A percentile compares a stretch with the other conserved stretches of the same genome.
Conservation (phyloP, 73 alveolate species). For the Paramecium caudatum region DNA sequence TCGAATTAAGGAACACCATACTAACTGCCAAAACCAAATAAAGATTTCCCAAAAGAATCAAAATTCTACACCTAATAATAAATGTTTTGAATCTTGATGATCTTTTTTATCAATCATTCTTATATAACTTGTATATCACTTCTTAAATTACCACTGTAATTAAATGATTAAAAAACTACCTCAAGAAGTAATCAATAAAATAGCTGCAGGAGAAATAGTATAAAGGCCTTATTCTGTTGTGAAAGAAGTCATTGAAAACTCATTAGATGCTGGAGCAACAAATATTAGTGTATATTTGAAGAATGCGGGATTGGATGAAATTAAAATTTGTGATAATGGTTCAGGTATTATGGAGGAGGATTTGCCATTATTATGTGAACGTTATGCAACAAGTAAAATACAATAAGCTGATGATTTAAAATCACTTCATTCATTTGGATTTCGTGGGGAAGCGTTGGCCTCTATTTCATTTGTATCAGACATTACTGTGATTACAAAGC, state of each 20-base stretch:
- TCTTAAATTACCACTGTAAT: too few species aligned
- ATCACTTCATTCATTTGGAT: slow-evolving; percentile 93
- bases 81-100: too few species aligned
- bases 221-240: slow-evolving; percentile 92
- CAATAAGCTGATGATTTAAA: slow-evolving; percentile 86
- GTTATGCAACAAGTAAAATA: slow-evolving; percentile 97
- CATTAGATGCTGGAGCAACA: slow-evolving; percentile 96
- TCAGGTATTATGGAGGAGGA: slow-evolving; percentile 93
- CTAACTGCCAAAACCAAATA: too few species aligned
- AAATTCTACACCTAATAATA: too few species aligned
- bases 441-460: slow-evolving; percentile 99
- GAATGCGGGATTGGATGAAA: slow-evolving; percentile 93
- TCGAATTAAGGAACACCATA: too few species aligned
- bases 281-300: slow-evolving; percentile 81
- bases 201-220: slow-evolving; percentile 96
- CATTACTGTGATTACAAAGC: slow-evolving; percentile 88
- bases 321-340: slow-evolving; percentile 96
- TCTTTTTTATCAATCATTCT: too few species aligned
- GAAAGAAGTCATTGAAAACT: slow-evolving; percentile 97
- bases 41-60: too few species aligned
- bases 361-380: slow-evolving; percentile 94
- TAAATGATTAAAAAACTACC: slow-evolving; percentile 83
- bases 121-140: too few species aligned
- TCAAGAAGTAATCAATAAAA: slow-evolving; percentile 86
- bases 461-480: slow-evolving; percentile 92